phyloP scores from a whole-genome alignment of 2,329 filamentous ascomycete species.

The Penicillium vulpinum region DNA sequence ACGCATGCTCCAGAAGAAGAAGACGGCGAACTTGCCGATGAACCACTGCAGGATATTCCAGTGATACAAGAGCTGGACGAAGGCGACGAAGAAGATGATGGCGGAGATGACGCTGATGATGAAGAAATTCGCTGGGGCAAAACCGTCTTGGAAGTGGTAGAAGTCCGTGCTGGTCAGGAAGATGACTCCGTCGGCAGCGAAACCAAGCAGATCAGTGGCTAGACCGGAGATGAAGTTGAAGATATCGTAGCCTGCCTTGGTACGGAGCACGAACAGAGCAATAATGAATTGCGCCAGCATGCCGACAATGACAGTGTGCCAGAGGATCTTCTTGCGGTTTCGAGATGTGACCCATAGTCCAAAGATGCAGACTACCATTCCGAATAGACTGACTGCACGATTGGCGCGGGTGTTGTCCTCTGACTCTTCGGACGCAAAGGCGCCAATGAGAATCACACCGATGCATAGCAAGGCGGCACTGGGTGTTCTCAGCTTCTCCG shows the following conservation, averaged over 20 bases:
- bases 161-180: conserved; percentile 64
- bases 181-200: conserved; percentile 68
- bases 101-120: conserved; percentile 77
- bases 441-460: conserved; percentile 72
- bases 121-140: conserved; percentile 62
- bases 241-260: conserved; percentile 79
- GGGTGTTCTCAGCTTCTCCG: conserved; percentile 64
- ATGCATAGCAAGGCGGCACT: conserved; percentile 65
- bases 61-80: conserved; percentile 86
- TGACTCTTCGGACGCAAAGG: conserved; percentile 70
- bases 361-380: conserved; percentile 69
- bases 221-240: conserved; percentile 83
- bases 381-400: conserved; percentile 78
- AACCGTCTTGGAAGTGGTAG: conserved; percentile 24
- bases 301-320: conserved; percentile 82
- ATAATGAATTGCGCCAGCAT: conserved; percentile 88
- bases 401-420: conserved; percentile 76
- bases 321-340: conserved; percentile 61
- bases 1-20: conserved; percentile 87
- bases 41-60: conserved; percentile 84
- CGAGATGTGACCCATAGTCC: conserved; percentile 70
- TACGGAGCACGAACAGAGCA: conserved; percentile 83
- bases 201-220: conserved; percentile 72
- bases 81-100: conserved; percentile 92
- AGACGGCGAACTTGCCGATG: conserved; percentile 78